Evolutionary conservation across 2,329 filamentous ascomycete genomes (phyloP).

Genomic region (Fusarium tuaranense): DNA sequence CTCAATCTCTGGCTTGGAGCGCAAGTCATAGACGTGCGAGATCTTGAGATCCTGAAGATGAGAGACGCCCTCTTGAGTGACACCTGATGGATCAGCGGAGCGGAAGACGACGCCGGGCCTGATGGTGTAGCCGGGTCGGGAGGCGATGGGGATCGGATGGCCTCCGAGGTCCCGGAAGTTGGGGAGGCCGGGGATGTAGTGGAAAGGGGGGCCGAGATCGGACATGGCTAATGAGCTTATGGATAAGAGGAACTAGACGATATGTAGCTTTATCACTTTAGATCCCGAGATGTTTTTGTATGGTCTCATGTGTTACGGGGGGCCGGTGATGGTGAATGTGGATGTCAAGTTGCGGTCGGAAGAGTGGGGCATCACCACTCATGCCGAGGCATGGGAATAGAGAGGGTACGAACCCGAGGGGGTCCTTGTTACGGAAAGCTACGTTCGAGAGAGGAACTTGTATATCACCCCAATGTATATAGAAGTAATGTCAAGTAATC

Average conservation of each 20-base stretch:
- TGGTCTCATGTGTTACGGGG: neutral
- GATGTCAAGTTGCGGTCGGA: constrained; percentile 9
- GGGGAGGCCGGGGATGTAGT: constrained; percentile 66
- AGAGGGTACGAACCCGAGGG: neutral
- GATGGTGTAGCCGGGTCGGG: constrained; percentile 67
- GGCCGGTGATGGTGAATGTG: neutral
- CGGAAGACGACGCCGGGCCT: constrained; percentile 72
- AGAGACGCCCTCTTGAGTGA: constrained; percentile 65
- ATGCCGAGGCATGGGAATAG: constrained; percentile 19
- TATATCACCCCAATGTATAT: neutral
- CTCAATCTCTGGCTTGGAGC: constrained; percentile 71
- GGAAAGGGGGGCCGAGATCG: constrained; percentile 58
- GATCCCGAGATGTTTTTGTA: neutral
- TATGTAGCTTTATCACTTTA: neutral
- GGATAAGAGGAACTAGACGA: neutral
- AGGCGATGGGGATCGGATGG: constrained; percentile 59
- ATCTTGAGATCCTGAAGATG: constrained; percentile 69
- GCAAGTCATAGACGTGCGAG: constrained; percentile 74
- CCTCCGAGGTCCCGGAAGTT: constrained; percentile 79
- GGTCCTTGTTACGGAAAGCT: neutral
- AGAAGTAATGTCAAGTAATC: neutral
- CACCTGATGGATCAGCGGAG: constrained; percentile 72
- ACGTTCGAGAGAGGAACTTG: neutral
- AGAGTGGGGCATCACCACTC: constrained; percentile 28
- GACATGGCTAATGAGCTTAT: constrained; percentile 28